Base-by-base conservation (phyloP, 192 early-diverging fungal species). In the Phycomyces nitens region DNA sequence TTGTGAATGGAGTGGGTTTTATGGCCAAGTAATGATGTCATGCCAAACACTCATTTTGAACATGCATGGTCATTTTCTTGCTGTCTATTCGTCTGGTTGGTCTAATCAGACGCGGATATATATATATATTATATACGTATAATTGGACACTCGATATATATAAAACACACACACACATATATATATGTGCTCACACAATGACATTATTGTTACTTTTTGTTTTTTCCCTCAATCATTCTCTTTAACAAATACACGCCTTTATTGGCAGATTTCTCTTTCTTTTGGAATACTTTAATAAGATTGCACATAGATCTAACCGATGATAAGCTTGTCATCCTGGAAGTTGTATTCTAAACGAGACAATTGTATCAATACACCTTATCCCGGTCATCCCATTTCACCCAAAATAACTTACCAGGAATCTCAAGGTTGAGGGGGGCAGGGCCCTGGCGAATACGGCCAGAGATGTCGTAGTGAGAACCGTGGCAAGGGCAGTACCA, bases 401-500 rank as follows among this genome's bases (percentile, higher is more conserved):
- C 20, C n/a, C 5, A 22, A 43, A 9, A 78, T 70, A 23, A 82
- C 71, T 90, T 86, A 66, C 68, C 73, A 54, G 96, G 96, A 62
- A 99, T 87, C 83, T 99, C 96, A 76, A 99, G 84, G 87, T 99
- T 99, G 49, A 99, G 84, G 38, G 96, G 96, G 59, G 96, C 96
- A 26, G 96, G 96, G 58, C 96, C 96, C 84, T 97, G 95, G 70
- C 96, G 88, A 66, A 96, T 95, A 81, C 96, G 94, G 50, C 96
- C 96, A 60, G 94, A 95, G 67, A 99, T 94, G 77, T 99, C 96
- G 77, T 99, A 99, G 76, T 99, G 96, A 42, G 96, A 99, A 61
- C 96, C 96, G 82, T 99, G 96, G 88, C 96, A 99, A 56, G 96
- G 96, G 81, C 96, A 99, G 88, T 96, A 99, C 96, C 96, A 99